Conservation (phyloP, 805 yeast species). For the Pichia cephalocereana region DNA sequence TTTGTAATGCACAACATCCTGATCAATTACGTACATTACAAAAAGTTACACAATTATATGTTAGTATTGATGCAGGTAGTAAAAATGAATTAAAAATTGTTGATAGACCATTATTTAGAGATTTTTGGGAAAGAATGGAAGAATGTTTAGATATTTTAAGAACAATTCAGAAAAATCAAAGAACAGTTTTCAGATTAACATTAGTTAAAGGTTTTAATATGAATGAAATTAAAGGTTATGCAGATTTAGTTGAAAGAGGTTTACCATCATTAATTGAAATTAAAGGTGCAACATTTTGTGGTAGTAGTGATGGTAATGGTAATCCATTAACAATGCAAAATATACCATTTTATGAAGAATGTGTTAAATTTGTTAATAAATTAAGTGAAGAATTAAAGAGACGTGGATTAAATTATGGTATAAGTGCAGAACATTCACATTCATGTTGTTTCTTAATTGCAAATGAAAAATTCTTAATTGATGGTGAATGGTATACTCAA, state of each 20-base stretch:
- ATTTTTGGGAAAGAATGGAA: constrained; percentile 85
- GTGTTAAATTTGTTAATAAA: constrained; percentile 60
- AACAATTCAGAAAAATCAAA: constrained; percentile 67
- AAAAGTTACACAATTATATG: constrained; percentile 85
- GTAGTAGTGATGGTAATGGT: constrained; percentile 74
- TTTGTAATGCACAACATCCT: constrained; percentile 95
- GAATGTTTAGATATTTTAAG: constrained; percentile 71
- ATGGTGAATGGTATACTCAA: constrained; percentile 80
- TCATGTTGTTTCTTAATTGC: constrained; percentile 88
- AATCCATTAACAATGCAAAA: constrained; percentile 92
- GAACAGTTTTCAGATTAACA: constrained; percentile 87
- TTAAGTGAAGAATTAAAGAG: constrained; percentile 52
- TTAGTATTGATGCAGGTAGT: constrained; percentile 90
- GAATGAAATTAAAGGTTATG: constrained; percentile 78
- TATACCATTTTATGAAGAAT: constrained; percentile 90
- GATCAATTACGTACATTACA: constrained; percentile 59
- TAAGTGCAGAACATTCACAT: constrained; percentile 95
- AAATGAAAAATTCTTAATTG: constrained; percentile 55
- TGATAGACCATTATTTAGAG: constrained; percentile 82
- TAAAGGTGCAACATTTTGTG: constrained; percentile 94
- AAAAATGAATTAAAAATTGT: constrained; percentile 70
- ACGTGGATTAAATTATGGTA: constrained; percentile 65
- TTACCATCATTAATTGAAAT: constrained; percentile 83
- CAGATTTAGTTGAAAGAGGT: constrained; percentile 76
- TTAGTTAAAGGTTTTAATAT: constrained; percentile 89